A percentile compares a stretch with the other conserved stretches of the same genome.
These are phyloP conservation scores for Fusarium fujikuroi DNA, from an alignment of 2,329 filamentous ascomycete genomes.

Conservation along the genomic window DNA sequence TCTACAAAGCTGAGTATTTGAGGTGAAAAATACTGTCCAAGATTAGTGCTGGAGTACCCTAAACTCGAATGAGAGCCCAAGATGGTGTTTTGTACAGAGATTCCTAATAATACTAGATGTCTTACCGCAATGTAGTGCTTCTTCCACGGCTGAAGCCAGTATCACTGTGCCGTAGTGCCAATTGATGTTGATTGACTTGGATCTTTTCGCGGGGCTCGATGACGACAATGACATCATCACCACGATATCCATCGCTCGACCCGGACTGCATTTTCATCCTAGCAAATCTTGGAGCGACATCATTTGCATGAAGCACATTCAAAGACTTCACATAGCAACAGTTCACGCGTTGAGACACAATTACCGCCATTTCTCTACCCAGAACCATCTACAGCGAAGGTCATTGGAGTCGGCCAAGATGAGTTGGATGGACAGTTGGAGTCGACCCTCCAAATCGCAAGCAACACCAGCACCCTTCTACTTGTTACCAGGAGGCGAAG, in stretches of 20 bases:
- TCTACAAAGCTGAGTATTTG: too few relatives aligned
- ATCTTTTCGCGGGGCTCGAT: not conserved
- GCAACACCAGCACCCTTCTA: conserved; percentile 65
- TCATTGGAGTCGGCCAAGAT: conserved; percentile 37
- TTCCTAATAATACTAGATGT: accelerated
- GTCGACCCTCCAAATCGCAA: conserved; percentile 53
- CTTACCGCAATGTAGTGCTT: accelerated
- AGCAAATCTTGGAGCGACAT: not conserved
- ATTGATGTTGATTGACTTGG: not conserved
- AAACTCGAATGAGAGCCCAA: accelerated
- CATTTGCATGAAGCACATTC: not conserved
- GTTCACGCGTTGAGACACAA: accelerated
- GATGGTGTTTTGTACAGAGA: accelerated
- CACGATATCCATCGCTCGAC: not conserved
- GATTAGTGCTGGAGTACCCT: not conserved
- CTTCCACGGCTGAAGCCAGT: not conserved
- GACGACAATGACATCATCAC: conserved; percentile 35
- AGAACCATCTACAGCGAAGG: not conserved
- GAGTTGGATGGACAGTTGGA: conserved; percentile 58
- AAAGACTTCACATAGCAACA: not conserved
- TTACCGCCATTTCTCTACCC: not conserved
- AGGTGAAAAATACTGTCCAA: accelerated
- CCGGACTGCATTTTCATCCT: not conserved
- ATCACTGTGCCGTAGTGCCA: too few relatives aligned
- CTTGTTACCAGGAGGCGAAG: conserved; percentile 57